Evolutionary conservation across 2,329 filamentous ascomycete genomes (phyloP).

Genomic region (Purpureocillium takamizusanense): DNA sequence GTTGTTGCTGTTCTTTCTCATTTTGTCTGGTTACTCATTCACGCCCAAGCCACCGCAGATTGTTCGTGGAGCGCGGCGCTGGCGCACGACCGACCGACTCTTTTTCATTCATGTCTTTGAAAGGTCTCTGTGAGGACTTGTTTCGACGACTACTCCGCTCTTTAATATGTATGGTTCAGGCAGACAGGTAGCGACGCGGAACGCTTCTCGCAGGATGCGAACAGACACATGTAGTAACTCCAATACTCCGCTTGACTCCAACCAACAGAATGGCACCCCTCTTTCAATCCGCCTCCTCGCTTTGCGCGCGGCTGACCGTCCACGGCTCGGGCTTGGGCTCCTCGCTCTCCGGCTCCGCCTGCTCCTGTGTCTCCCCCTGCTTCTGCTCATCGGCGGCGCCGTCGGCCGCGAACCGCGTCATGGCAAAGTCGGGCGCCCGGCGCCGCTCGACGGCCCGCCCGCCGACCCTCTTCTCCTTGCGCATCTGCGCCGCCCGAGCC

Average conservation of each 20-base stretch:
- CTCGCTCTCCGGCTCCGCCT: constrained; percentile 10
- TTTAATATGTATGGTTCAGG: too few relatives aligned
- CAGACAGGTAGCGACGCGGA: neutral
- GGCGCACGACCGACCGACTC: neutral
- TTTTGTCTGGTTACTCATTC: too few relatives aligned
- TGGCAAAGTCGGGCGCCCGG: constrained; percentile 42
- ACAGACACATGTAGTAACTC: neutral
- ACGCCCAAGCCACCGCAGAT: neutral
- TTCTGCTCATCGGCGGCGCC: constrained; percentile 30
- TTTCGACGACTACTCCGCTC: too few relatives aligned
- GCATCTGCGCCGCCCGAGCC: constrained; percentile 29
- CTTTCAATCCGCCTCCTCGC: constrained; percentile 8
- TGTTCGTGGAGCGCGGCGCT: neutral
- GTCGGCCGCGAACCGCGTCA: constrained; percentile 44
- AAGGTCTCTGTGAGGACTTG: too few relatives aligned
- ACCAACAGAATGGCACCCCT: neutral
- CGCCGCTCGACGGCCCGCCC: constrained; percentile 19
- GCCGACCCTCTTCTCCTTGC: constrained; percentile 24
- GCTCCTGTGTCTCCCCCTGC: constrained; percentile 6
- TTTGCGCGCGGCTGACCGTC: constrained; percentile 7
- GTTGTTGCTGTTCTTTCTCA: too few relatives aligned
- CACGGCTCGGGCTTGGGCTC: constrained; percentile 13
- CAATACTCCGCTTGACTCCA: neutral
- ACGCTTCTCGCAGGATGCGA: neutral
- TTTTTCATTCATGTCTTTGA: too few relatives aligned